Conservation (phyloP, 306 rosid species). For the Quillaja saponaria region DNA sequence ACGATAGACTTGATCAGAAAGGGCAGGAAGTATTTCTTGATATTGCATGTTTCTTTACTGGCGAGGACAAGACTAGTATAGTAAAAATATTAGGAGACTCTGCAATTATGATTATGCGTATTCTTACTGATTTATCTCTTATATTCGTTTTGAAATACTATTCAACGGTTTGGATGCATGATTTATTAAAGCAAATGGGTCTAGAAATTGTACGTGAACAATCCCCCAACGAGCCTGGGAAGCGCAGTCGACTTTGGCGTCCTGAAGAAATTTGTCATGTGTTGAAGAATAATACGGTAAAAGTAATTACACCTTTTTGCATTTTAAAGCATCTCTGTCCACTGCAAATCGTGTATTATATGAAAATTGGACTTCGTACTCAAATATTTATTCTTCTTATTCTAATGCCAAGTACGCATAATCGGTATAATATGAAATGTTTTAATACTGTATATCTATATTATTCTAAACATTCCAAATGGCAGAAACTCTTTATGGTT, state of each 20-base stretch:
- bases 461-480: too few species aligned
- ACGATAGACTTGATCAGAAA: neutral
- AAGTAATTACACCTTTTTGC: too few species aligned
- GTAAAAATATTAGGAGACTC: neutral
- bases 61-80: neutral
- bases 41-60: conserved; percentile 26
- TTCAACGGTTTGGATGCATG: conserved; percentile 12
- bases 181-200: neutral
- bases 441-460: too few species aligned
- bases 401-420: too few species aligned
- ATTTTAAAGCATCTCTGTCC: too few species aligned
- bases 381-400: too few species aligned
- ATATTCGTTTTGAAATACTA: too few species aligned
- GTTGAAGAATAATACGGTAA: neutral
- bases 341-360: too few species aligned
- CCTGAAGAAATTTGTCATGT: conserved; percentile 4
- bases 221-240: neutral
- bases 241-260: neutral
- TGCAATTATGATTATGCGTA: neutral
- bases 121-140: conserved; percentile 18
- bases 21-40: conserved; percentile 22
- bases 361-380: too few species aligned
- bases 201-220: conserved; percentile 14
- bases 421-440: too few species aligned
- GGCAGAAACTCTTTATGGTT: too few species aligned